Conservation (phyloP, 148 eudicot genomes). For the Nyssa sinensis region DNA sequence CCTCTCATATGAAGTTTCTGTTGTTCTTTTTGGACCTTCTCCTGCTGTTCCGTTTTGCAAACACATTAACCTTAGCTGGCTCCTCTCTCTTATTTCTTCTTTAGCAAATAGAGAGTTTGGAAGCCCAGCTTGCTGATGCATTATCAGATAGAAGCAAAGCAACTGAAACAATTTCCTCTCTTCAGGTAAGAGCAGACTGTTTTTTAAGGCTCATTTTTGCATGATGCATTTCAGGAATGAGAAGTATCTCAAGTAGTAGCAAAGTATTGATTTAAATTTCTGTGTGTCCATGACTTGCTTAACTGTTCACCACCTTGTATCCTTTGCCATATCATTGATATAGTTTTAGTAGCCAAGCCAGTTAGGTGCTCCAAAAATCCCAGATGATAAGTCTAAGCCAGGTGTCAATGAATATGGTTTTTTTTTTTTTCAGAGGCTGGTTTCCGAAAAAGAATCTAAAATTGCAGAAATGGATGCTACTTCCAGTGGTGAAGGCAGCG, state of each 20-base stretch:
- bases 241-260: too few relatives aligned
- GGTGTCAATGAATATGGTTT: constrained; percentile 9
- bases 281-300: background rate
- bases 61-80: background rate
- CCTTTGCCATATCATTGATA: background rate
- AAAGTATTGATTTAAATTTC: background rate
- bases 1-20: background rate
- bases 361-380: background rate
- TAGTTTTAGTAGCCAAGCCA: background rate
- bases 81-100: constrained; percentile 22
- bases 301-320: background rate
- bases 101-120: constrained; percentile 80
- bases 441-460: constrained; percentile 84
- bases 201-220: background rate
- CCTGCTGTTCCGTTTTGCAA: background rate
- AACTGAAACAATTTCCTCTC: constrained; percentile 76
- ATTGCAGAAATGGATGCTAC: constrained; percentile 99
- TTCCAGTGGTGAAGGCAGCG: constrained; percentile 89
- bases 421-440: constrained; percentile 56
- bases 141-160: constrained; percentile 78
- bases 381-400: constrained; percentile 1
- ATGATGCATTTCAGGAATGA: constrained; percentile 2
- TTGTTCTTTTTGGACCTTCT: too few relatives aligned
- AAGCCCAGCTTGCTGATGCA: constrained; percentile 82
- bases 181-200: constrained; percentile 53